Conservation (phyloP, 345 rosid species). For the Cardamine chenopodiifolia region DNA sequence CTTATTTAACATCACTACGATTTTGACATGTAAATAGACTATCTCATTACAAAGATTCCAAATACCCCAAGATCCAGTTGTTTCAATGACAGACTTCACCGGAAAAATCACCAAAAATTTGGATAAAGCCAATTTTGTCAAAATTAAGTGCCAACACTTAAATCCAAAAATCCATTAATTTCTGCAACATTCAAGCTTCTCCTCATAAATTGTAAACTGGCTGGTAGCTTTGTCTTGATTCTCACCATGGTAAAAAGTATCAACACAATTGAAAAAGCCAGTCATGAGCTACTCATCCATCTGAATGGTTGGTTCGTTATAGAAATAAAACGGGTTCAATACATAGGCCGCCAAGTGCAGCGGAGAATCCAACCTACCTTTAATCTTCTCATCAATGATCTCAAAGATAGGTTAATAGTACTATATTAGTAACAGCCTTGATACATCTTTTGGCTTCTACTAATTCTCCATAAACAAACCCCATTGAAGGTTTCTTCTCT, state of each 20-base stretch:
- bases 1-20: too few species aligned
- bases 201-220: background rate
- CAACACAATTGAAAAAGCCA: background rate
- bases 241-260: conserved; percentile 5
- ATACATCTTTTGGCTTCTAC: background rate
- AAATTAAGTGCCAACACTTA: too few species aligned
- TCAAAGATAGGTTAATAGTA: too few species aligned
- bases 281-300: background rate
- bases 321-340: background rate
- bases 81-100: too few species aligned
- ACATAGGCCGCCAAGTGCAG: background rate
- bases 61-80: too few species aligned
- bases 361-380: background rate
- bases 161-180: too few species aligned
- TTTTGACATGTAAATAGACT: too few species aligned
- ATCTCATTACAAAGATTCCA: too few species aligned
- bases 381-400: too few species aligned
- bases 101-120: too few species aligned
- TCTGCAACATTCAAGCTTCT: background rate
- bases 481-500: background rate
- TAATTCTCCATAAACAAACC: background rate
- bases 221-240: background rate
- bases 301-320: background rate
- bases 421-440: background rate
- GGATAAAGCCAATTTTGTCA: too few species aligned